Evolutionary conservation across 345 rosid genomes (phyloP), one percentile per base, ranked within the genome.

Genomic region (Physaria fendleri): DNA sequence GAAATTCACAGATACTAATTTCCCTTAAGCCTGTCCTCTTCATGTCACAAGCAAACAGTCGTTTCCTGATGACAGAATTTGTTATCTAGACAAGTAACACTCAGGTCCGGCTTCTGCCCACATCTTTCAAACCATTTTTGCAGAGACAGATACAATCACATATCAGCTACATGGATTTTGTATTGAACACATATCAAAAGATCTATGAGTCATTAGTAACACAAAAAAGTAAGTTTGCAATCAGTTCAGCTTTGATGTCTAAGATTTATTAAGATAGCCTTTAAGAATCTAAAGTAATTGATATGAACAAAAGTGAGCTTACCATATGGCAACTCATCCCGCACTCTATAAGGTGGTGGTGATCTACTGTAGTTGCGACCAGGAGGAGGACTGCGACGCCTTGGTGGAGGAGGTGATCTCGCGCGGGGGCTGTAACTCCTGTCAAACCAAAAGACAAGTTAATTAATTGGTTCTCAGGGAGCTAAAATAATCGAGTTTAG

Each of bases 371-470:
- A 78, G 75, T 85, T 83, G 68, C 88, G 95, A 14, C 91, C 89
- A 62, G 96, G 98, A 72, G 98, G 84, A 17, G 68, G 41, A 42
- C 97, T 93, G 67, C 90, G 95, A 30, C 88, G 95, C 56, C 84
- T 78, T 13, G 94, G 94, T 41, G 85, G 82, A 21, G 51, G 68
- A 35, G 73, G 73, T 30, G 97, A 83, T 62, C 93, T 71, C 20
- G 81, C 98, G 50, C 82, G 95, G 52, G 99, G 99, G 59, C 99
- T 93, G 76, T 80, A 77, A 66, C 95, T 93, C 80, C 97, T 85
- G 11, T 7, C 76, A 57, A 54, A 21, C 60, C 40, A 45, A 61
- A 43, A 49, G 13, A 69, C 24, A 46, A 33, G 39, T 28, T 15
- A 56, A 10, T 20, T 32, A 3, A 52, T 14, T 10, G 0, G 4